These are phyloP conservation scores for Geotrichum klebahnii DNA, from an alignment of 1,139 yeast species.

Conservation along the genomic window DNA sequence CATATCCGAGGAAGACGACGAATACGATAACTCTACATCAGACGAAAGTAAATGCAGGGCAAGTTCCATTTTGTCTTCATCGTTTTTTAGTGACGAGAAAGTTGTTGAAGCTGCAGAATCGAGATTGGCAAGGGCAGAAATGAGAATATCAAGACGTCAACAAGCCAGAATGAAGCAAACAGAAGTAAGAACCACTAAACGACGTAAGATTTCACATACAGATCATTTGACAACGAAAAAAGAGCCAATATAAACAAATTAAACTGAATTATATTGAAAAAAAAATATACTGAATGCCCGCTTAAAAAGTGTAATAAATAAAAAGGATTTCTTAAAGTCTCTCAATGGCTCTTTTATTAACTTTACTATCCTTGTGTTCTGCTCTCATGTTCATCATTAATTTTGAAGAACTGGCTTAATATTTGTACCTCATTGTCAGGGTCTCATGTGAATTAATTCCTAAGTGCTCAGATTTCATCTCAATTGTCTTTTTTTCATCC, in stretches of 20 bases:
- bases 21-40: neutral
- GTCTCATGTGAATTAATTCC: no score
- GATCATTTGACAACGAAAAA: neutral
- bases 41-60: neutral
- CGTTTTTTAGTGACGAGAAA: slow-evolving; percentile 3
- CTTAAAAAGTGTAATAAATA: no score
- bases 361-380: no score
- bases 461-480: no score
- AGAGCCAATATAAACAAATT: neutral
- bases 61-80: neutral
- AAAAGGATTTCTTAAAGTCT: no score
- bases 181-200: neutral
- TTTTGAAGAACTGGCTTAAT: no score
- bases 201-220: slow-evolving; percentile 6
- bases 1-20: neutral
- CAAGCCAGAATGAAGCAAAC: slow-evolving; percentile 3
- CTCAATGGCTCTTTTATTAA: no score
- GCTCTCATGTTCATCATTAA: no score
- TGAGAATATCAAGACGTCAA: slow-evolving; percentile 1
- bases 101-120: neutral
- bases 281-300: no score
- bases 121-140: neutral
- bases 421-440: no score
- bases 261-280: no score
- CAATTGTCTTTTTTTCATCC: no score